Evolutionary conservation across 805 yeast species (phyloP).

Genomic region (Starmerella tilneyi): DNA sequence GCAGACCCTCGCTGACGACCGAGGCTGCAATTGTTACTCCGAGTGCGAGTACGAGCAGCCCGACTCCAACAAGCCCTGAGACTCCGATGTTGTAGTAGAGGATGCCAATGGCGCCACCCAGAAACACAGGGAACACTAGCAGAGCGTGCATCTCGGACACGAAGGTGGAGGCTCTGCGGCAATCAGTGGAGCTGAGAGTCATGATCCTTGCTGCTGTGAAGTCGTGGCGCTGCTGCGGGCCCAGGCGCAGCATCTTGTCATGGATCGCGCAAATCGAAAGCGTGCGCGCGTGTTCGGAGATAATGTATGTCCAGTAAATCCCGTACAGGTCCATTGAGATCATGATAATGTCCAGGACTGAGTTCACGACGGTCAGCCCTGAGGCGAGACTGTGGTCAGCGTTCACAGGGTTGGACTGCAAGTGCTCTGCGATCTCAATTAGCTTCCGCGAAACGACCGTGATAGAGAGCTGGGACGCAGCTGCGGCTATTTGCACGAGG

Average conservation of each 20-base stretch:
- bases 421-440: conserved; percentile 8
- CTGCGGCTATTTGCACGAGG: not conserved
- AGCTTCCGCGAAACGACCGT: conserved; percentile 14
- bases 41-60: no score
- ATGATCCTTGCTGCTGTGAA: not conserved
- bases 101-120: no score
- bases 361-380: conserved; percentile 64
- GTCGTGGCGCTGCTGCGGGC: not conserved
- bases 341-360: conserved; percentile 45
- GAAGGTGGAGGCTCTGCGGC: no score
- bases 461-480: conserved; percentile 10
- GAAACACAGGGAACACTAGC: no score
- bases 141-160: no score
- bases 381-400: conserved; percentile 43
- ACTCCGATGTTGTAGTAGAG: no score
- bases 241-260: not conserved
- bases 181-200: not conserved
- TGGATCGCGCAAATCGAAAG: not conserved
- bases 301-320: no score
- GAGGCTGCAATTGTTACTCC: no score
- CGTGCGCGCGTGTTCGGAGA: no score
- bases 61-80: no score
- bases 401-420: not conserved
- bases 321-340: no score
- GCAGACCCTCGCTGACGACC: no score